Evolutionary conservation across 768 basidiomycete species (phyloP).

Genomic region (Psilocybe cubensis): DNA sequence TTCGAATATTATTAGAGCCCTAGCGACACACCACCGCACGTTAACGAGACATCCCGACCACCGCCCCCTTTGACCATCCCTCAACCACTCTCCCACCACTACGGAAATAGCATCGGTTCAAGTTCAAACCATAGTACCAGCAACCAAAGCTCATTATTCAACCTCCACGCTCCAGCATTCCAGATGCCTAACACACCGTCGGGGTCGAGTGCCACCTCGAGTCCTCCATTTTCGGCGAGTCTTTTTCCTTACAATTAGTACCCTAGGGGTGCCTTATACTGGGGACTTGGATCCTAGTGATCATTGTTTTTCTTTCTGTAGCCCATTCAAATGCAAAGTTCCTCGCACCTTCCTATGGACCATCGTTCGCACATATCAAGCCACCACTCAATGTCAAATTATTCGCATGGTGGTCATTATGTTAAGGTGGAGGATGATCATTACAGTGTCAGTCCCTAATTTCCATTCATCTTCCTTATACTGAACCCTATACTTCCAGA

Average conservation of each 20-base stretch:
- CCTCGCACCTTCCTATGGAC: conserved; percentile 51
- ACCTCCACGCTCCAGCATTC: conserved; percentile 59
- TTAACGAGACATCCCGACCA: conserved; percentile 41
- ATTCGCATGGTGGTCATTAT: conserved; percentile 50
- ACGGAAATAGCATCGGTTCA: conserved; percentile 39
- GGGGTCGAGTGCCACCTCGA: conserved; percentile 73
- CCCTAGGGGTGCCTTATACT: conserved; percentile 35
- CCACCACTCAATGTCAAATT: conserved; percentile 42
- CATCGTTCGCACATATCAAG: conserved; percentile 48
- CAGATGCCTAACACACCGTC: conserved; percentile 74
- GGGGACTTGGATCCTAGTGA: conserved; percentile 61
- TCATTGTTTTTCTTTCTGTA: conserved; percentile 46
- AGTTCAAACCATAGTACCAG: conserved; percentile 37
- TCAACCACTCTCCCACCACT: conserved; percentile 57
- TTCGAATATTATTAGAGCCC: conserved; percentile 39
- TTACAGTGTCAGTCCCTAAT: conserved; percentile 47
- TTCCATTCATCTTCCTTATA: background rate
- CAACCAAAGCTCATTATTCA: conserved; percentile 49
- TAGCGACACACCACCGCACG: conserved; percentile 48
- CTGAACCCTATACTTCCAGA: conserved; percentile 1
- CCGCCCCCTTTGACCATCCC: conserved; percentile 67
- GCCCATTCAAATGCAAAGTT: conserved; percentile 71
- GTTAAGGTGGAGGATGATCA: conserved; percentile 75
- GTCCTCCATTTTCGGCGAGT: conserved; percentile 90
- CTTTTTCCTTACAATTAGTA: conserved; percentile 43